Evolutionary conservation across 2,329 filamentous ascomycete species (phyloP), one percentile per base, ranked within the genome.

Genomic region (Ilyonectria destructans): DNA sequence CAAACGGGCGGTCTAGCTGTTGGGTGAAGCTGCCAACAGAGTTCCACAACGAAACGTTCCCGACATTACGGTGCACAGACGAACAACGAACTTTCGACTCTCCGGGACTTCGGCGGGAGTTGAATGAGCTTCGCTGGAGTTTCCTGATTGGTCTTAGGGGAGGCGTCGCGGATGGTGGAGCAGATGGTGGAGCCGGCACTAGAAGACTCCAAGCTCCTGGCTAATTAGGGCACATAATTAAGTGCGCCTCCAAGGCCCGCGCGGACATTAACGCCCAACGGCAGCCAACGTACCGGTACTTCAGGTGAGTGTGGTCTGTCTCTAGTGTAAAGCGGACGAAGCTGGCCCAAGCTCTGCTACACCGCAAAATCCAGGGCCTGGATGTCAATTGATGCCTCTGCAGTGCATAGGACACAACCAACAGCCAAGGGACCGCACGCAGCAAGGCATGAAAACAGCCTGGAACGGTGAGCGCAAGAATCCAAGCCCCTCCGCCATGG

Each of bases 351-450:
- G 29, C 26, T 31, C 29, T 19, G 7, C 23, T 1, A 51, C 15
- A 31, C 48, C 15, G 26, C 15, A 19, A 51, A 51, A 31, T 3
- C n/a, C 8, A 51, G 17, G 15, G 15, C 23, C 17, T 51, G 7
- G 3, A 31, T 19, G 26, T 33, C 48, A 17, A 26, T 51, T n/a
- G 3, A 43, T 51, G 48, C 15, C 48, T 15, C 26, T 31, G 48
- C 26, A 8, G 46, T 17, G 23, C 46, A 26, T 26, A 4, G 2
- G 37, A 43, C 37, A 26, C 19, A 26, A 48, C 45, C 45, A 48
- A 48, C 21, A 48, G 31, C 56, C 56, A 23, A 37, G 43, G 23
- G 23, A 49, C 29, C 43, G 19, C 31, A 60, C 5, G 29, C 57
- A 60, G 15, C 17, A n/a, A 58, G 40, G 56, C 56, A 26, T 4